Conservation (phyloP, 2,329 filamentous ascomycete species). For the Dactylellina sp. region DNA sequence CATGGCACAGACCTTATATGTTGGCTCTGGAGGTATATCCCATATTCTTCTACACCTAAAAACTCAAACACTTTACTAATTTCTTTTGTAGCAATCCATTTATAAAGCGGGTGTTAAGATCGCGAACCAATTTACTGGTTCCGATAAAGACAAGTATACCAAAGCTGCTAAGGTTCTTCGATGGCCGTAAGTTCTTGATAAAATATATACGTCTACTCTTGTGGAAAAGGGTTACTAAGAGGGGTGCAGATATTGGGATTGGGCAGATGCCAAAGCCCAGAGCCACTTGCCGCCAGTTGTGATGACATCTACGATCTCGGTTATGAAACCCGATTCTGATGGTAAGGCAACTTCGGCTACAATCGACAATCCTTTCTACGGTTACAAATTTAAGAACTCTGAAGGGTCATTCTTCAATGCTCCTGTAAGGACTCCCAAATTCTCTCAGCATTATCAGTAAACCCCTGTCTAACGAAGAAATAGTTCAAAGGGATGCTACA, state of each 20-base stretch:
- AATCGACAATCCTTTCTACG: conserved; percentile 51
- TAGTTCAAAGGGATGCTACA: conserved; percentile 13
- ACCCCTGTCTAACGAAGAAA: background rate
- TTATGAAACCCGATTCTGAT: conserved; percentile 43
- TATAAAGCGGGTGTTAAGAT: conserved; percentile 37
- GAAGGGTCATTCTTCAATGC: conserved; percentile 33
- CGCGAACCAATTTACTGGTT: conserved; percentile 50
- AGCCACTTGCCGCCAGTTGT: conserved; percentile 54
- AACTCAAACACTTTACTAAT: background rate
- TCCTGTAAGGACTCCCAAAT: conserved; percentile 30
- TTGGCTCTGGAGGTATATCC: conserved; percentile 59
- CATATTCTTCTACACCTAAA: background rate
- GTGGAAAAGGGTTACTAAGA: background rate
- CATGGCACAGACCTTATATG: conserved; percentile 62
- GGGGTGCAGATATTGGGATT: conserved; percentile 59
- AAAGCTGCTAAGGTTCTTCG: conserved; percentile 57
- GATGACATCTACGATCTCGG: conserved; percentile 30
- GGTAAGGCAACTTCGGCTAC: conserved; percentile 3
- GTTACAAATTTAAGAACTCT: conserved; percentile 16
- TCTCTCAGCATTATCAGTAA: background rate
- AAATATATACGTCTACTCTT: background rate
- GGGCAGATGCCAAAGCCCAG: conserved; percentile 43
- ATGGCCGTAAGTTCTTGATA: conserved; percentile 57
- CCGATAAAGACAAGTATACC: conserved; percentile 49
- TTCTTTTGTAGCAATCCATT: conserved; percentile 55